Evolutionary conservation across 2,329 filamentous ascomycete species (phyloP).

Genomic region (Aspergillus sp.): DNA sequence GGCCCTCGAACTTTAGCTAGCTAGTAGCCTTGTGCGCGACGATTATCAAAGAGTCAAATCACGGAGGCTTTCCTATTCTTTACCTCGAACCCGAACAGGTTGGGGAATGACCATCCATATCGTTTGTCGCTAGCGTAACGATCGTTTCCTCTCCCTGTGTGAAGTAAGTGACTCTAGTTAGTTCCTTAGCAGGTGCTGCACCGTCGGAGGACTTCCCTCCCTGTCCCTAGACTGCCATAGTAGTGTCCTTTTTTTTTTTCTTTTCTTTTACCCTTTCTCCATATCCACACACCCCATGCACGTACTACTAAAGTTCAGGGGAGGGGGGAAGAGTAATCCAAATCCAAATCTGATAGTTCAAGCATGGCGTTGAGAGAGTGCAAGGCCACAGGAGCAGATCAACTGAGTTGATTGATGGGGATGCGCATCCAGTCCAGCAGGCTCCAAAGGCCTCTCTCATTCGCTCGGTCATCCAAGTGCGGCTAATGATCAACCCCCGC

Average conservation of each 20-base stretch:
- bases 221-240: slow-evolving; percentile 6
- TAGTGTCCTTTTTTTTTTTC: background rate
- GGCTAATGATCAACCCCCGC: slow-evolving; percentile 4
- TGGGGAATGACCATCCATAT: background rate
- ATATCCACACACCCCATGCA: background rate
- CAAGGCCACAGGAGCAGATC: slow-evolving; percentile 10
- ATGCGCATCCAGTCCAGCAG: background rate
- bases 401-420: background rate
- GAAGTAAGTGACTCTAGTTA: background rate
- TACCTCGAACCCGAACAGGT: slow-evolving; percentile 1
- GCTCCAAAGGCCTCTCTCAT: background rate
- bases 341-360: slow-evolving; percentile 18
- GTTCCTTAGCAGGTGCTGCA: background rate
- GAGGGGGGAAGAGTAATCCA: slow-evolving; percentile 5
- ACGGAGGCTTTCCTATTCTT: slow-evolving; percentile 5
- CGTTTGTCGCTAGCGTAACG: background rate
- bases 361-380: slow-evolving; percentile 14
- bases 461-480: slow-evolving; percentile 8
- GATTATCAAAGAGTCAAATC: slow-evolving; percentile 1
- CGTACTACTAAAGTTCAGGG: slow-evolving; percentile 11
- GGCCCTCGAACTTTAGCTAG: slow-evolving; percentile 1
- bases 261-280: background rate
- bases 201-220: slow-evolving; percentile 3
- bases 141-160: slow-evolving; percentile 1
- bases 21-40: background rate